A percentile compares a stretch with the other conserved stretches of the same genome.
Conservation (phyloP, 768 basidiomycete genomes). For the Termitomyces sp. region DNA sequence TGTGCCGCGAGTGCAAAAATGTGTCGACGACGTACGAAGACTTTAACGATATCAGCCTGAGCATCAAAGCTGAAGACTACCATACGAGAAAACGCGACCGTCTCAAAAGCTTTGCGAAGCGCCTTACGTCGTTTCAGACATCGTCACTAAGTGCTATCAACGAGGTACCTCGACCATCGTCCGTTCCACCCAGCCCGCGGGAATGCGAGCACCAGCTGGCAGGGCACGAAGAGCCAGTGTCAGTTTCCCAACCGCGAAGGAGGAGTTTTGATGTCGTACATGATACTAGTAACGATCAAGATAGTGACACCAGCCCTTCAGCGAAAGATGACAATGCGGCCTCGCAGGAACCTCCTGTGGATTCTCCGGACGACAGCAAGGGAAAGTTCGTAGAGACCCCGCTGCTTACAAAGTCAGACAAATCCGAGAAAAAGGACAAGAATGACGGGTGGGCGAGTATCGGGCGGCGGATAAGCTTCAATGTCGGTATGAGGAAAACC, state of each 20-base stretch:
- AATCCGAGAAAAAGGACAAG: conserved; percentile 28
- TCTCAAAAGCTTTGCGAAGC: conserved; percentile 69
- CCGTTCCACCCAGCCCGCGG: conserved; percentile 45
- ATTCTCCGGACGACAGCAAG: conserved; percentile 13
- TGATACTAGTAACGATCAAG: conserved; percentile 14
- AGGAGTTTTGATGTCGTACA: conserved; percentile 38
- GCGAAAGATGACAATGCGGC: conserved; percentile 23
- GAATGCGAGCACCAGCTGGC: conserved; percentile 22
- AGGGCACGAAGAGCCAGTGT: conserved; percentile 31
- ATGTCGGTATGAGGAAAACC: conserved; percentile 43
- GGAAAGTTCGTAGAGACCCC: conserved; percentile 32
- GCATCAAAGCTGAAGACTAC: conserved; percentile 82
- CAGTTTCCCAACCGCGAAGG: conserved; percentile 33
- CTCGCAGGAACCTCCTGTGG: neutral
- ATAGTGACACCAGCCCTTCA: conserved; percentile 10
- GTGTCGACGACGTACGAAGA: conserved; percentile 91
- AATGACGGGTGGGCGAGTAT: conserved; percentile 58
- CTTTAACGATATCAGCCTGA: conserved; percentile 90
- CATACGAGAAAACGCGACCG: conserved; percentile 73
- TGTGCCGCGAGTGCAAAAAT: conserved; percentile 92
- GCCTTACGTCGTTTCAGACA: conserved; percentile 40
- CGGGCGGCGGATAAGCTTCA: conserved; percentile 57
- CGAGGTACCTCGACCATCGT: conserved; percentile 47
- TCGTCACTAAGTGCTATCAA: conserved; percentile 6
- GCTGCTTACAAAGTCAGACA: conserved; percentile 27